Evolutionary conservation across 257 asterid species (phyloP).

Genomic region (Henckelia pumila): DNA sequence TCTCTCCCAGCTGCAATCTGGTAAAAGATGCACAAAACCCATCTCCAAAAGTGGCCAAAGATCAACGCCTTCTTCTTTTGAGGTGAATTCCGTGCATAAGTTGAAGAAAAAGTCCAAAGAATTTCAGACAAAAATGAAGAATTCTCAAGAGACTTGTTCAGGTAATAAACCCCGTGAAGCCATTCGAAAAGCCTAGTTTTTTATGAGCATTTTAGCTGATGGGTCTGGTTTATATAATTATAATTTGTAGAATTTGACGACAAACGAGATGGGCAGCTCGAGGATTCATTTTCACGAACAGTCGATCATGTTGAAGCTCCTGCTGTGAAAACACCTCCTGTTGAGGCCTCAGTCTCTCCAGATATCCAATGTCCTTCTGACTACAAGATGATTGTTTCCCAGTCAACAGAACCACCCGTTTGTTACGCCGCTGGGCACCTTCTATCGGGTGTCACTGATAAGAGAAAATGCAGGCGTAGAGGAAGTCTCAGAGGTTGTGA

Average conservation of each 20-base stretch:
- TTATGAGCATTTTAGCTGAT: slow-evolving; percentile 32
- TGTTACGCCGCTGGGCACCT: slow-evolving; percentile 83
- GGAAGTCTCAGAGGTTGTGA: slow-evolving; percentile 60
- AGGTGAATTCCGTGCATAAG: slow-evolving; percentile 24
- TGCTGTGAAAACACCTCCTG: slow-evolving; percentile 66
- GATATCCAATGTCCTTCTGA: slow-evolving; percentile 56
- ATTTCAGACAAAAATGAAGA: slow-evolving; percentile 26
- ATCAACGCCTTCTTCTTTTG: slow-evolving; percentile 32
- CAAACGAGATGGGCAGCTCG: slow-evolving; percentile 14
- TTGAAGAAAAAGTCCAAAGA: slow-evolving; percentile 24
- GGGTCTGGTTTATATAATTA: slow-evolving; percentile 31
- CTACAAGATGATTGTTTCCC: slow-evolving; percentile 33
- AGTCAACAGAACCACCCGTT: slow-evolving; percentile 55
- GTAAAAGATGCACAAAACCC: slow-evolving; percentile 26
- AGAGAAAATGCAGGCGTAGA: slow-evolving; percentile 66
- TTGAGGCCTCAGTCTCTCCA: slow-evolving; percentile 83
- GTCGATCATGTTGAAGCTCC: slow-evolving; percentile 16
- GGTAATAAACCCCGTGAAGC: slow-evolving; percentile 34
- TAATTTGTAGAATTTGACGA: slow-evolving; percentile 23
- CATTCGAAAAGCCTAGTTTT: slow-evolving; percentile 6
- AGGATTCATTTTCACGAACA: slow-evolving; percentile 23
- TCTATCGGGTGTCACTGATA: slow-evolving; percentile 72
- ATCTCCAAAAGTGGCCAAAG: slow-evolving; percentile 27
- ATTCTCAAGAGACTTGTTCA: slow-evolving; percentile 23
- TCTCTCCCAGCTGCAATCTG: slow-evolving; percentile 20